A percentile compares a stretch with the other conserved stretches of the same genome.
phyloP scores from a whole-genome alignment of 805 yeast genomes.

The Zygosaccharomyces gambellarensis region DNA sequence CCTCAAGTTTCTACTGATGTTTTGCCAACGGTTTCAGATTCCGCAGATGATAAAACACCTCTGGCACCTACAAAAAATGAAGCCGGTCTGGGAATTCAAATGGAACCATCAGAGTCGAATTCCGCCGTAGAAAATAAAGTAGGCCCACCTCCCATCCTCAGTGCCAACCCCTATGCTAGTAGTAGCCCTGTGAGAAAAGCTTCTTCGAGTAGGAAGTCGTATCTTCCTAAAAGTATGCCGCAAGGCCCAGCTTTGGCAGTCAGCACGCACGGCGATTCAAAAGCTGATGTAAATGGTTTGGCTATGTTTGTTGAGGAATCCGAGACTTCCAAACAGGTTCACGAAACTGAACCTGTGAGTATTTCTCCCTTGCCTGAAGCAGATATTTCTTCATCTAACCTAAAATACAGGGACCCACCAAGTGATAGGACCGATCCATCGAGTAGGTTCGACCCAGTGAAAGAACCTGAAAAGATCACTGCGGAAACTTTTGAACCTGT shows the following conservation, averaged over 20 bases:
- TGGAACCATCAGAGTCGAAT: background rate
- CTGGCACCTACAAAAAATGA: background rate
- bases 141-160: background rate
- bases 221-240: conserved; percentile 6
- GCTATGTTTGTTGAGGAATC: conserved; percentile 3
- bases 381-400: background rate
- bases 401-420: background rate
- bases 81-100: conserved; percentile 1
- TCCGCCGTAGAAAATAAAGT: background rate
- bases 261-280: background rate
- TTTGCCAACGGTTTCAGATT: background rate
- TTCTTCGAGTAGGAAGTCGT: conserved; percentile 8
- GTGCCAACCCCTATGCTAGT: conserved; percentile 9
- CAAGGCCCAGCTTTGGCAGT: background rate
- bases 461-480: conserved; percentile 18
- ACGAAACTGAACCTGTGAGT: background rate
- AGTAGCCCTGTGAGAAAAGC: background rate
- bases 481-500: conserved; percentile 27
- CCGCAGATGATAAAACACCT: background rate
- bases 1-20: background rate
- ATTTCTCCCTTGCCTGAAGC: background rate
- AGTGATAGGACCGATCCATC: background rate
- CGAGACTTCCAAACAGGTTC: background rate
- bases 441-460: conserved; percentile 23
- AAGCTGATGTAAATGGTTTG: conserved; percentile 1